These are phyloP conservation scores for Cucumis cinereus DNA, from an alignment of 306 rosid genomes.

Conservation along the genomic window DNA sequence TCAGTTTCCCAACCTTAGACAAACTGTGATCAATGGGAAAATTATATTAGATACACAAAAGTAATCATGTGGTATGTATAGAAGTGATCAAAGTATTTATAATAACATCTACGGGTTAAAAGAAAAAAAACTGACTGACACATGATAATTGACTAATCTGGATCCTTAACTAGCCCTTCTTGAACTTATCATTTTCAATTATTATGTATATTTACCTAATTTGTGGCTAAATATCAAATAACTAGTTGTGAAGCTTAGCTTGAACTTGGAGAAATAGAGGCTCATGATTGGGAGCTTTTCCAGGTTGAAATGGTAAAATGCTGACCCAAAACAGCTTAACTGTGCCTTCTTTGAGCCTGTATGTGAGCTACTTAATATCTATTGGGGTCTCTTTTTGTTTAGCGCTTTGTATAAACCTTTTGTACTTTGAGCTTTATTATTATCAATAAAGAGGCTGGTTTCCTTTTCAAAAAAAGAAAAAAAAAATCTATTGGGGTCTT, in stretches of 20 bases:
- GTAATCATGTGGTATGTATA: background rate
- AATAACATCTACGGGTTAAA: background rate
- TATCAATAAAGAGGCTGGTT: too few relatives aligned
- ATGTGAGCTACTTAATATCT: background rate
- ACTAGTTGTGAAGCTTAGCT: background rate
- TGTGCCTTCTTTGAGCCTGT: background rate
- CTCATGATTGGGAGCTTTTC: background rate
- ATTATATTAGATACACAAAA: background rate
- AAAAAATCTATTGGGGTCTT: background rate
- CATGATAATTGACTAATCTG: background rate
- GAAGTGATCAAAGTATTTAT: background rate
- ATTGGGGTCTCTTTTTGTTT: background rate
- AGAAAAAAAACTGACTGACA: background rate
- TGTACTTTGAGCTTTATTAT: too few relatives aligned
- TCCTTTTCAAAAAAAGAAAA: too few relatives aligned
- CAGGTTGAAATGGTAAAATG: slow-evolving; percentile 4
- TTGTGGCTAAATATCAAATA: background rate
- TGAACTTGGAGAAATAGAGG: slow-evolving; percentile 9
- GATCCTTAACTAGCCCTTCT: background rate
- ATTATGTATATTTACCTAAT: background rate
- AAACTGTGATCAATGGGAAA: background rate
- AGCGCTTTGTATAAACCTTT: too few relatives aligned
- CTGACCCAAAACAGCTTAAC: slow-evolving; percentile 3
- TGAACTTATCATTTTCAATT: background rate
- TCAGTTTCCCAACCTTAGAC: background rate